These are phyloP conservation scores for Pseudotulostoma volvatum DNA, from an alignment of 495 filamentous ascomycete genomes.

Conservation along the genomic window DNA sequence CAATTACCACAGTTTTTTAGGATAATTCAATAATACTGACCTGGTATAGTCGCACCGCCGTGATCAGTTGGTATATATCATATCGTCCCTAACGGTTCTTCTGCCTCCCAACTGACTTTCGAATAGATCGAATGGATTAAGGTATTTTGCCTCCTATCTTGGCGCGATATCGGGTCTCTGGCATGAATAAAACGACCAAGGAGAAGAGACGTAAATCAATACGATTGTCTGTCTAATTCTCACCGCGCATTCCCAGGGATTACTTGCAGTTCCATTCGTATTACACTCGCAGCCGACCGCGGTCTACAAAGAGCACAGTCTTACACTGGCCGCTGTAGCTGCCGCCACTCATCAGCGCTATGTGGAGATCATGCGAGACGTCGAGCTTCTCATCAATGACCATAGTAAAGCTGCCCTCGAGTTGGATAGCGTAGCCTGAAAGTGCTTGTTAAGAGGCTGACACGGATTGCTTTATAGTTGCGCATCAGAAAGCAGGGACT, in stretches of 20 bases:
- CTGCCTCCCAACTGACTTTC: conserved; percentile 4
- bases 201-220: no score
- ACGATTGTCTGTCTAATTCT: no score
- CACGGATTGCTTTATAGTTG: conserved; percentile 31
- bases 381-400: conserved; percentile 78
- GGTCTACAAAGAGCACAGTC: conserved; percentile 41
- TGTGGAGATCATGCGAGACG: conserved; percentile 87
- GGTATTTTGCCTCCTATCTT: no score
- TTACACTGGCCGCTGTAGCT: conserved; percentile 32
- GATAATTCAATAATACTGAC: no score
- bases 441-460: not conserved
- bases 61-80: conserved; percentile 62
- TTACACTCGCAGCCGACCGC: conserved; percentile 88
- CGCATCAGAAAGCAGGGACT: conserved; percentile 44
- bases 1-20: no score
- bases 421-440: not conserved
- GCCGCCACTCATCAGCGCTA: conserved; percentile 62
- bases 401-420: conserved; percentile 47
- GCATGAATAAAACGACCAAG: no score
- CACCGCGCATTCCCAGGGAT: conserved; percentile 62
- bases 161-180: no score
- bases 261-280: conserved; percentile 92
- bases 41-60: conserved; percentile 73
- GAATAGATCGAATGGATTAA: conserved; percentile 53
- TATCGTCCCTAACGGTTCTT: not conserved